Evolutionary conservation across 2,329 filamentous ascomycete species (phyloP), one percentile per base, ranked within the genome.

Genomic region (Aspergillus aculeatus): DNA sequence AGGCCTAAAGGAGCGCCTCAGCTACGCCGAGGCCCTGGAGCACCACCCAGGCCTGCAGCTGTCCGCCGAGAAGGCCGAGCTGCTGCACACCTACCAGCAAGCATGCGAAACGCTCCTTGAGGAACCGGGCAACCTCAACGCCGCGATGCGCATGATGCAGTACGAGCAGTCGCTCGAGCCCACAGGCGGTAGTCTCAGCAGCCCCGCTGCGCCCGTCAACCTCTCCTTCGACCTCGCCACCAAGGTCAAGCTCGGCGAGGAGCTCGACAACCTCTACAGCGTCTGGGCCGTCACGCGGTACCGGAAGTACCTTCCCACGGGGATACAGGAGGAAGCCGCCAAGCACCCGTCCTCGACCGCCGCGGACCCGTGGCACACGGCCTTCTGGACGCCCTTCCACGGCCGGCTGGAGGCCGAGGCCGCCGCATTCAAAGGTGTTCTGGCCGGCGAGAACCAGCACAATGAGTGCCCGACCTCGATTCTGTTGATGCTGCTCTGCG

Each of bases 161-260:
- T 62, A 48, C 47, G 60, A 62, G 24, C 19, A 54, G 19, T 35
- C 51, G 5, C 51, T 62, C 24, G 51, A 31, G 19, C 41, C 47
- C 51, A 48, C 38, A 0, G 14, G 12, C 14, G 29, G 38, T 14
- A 38, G 21, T 32, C 26, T 29, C 7, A 29, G 26, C 26, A 29
- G 7, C 26, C 26, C 26, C 26, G 26, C 26, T 0, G 26, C 26
- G 7, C 47, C 58, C 2, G 51, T 32, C 14, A 54, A 41, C n/a
- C 56, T 63, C 14, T 61, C 56, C n/a, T 63, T 61, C 48, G 61
- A 63, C 32, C 51, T 63, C 32, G 53, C 58, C 7, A 63, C 61
- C 44, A 63, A 58, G 47, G 56, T 56, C 53, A 63, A 63, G 26
- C 41, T 63, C 32, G 59, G 61, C n/a, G 61, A 63, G 31, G 61